Evolutionary conservation across 768 basidiomycete genomes (phyloP), one percentile per base, ranked within the genome.

Genomic region (Crassisporium funariophilum): DNA sequence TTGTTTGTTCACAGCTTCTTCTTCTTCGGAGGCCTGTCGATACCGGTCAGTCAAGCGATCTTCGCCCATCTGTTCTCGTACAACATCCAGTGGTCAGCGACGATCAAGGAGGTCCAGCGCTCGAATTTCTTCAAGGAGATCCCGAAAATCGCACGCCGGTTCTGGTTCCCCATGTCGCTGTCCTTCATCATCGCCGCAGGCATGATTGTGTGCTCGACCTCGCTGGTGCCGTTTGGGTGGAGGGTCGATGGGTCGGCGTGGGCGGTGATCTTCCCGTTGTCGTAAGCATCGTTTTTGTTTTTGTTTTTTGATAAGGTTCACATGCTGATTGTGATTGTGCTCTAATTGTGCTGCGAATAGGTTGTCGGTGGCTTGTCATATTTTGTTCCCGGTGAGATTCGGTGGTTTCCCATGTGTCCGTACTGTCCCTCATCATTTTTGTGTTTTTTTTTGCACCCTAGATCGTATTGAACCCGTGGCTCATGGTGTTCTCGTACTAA

Each of bases 71-170:
- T 79, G 48, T 77, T 79, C 55, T 79, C 77, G 35, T 76, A 77
- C 62, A 74, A 80, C 50, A 80, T 81, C 20, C 70, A 73, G 22
- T 81, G 78, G 79, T 73, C 75, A 4, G 77, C 78, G n/a, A 81
- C 77, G 20, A 68, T 77, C 66, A 94, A 95, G 68, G 89, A 91
- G 58, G 88, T 94, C 16, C 79, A 91, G 63, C 77, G 83, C 22
- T 88, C 86, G 2, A 93, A 93, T 63, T 93, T 95, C 70, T 92
- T 91, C 75, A 84, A 87, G 58, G 92, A 95, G 65, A 84, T 94
- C 20, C 92, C 92, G 0, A 84, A 85, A 56, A 91, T 95, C 59
- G 69, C 81, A 17, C 82, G 79, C 58, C 76, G 90, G 61, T 71
- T 89, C 53, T 85, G 84, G 69, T 77, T 86, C 64, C 68, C 77